Conservation (phyloP, 2,329 filamentous ascomycete genomes). For the Coccinonectria pachysandricola region DNA sequence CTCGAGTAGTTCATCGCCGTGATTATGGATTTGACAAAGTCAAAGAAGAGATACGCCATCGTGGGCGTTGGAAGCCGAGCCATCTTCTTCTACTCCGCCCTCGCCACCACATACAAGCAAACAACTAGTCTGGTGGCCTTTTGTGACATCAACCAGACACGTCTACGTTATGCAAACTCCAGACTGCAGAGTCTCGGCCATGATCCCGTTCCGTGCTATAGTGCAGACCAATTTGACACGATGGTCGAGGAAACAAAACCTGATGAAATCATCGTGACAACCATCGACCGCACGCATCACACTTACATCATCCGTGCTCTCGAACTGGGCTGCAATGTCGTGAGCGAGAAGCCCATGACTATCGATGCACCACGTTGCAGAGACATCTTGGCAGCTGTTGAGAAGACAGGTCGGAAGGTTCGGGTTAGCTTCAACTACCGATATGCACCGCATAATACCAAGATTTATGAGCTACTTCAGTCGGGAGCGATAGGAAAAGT, state of each 20-base stretch:
- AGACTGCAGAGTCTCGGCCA: constrained; percentile 37
- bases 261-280: constrained; percentile 53
- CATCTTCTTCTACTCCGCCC: constrained; percentile 51
- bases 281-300: constrained; percentile 52
- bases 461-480: constrained; percentile 42
- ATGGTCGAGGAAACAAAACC: constrained; percentile 48
- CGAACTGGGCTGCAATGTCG: constrained; percentile 47
- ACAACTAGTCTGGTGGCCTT: constrained; percentile 44
- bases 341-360: constrained; percentile 59
- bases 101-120: constrained; percentile 38
- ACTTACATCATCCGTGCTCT: constrained; percentile 49
- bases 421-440: constrained; percentile 56
- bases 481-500: constrained; percentile 46
- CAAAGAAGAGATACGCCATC: constrained; percentile 39
- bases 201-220: constrained; percentile 40
- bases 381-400: constrained; percentile 31
- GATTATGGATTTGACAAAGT: too few relatives aligned
- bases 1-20: too few relatives aligned
- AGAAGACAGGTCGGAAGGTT: constrained; percentile 30
- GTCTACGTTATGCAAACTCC: constrained; percentile 45
- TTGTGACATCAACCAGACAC: constrained; percentile 51
- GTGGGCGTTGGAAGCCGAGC: constrained; percentile 50
- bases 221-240: constrained; percentile 42
- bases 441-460: constrained; percentile 56
- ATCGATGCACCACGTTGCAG: constrained; percentile 45